Evolutionary conservation across 352 stramenopile species (phyloP), one percentile per base, ranked within the genome.

Genomic region (Globisporangium alternatum): DNA sequence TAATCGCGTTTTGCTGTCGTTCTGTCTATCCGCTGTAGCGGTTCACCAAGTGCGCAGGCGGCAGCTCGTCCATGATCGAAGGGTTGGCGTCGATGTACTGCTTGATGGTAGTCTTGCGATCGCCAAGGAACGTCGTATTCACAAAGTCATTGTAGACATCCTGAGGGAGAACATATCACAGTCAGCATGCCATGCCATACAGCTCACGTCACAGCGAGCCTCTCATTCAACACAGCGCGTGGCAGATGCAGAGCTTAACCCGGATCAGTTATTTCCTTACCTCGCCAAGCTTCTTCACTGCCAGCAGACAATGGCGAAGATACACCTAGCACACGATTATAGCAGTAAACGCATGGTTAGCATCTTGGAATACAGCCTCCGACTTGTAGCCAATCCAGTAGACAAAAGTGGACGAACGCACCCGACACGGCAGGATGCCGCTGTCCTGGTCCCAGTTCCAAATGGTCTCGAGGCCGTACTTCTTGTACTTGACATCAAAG

Each of bases 291-390:
- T 91, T 95, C 76, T 87, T 75, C 22, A 93, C 91, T 15, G 91
- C 87, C 33, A 98, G 74, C 43, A 97, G 71, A 60, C 93, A 98
- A 75, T 98, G 93, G 49, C 93, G 88, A n/a, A 98, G 77, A 65
- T 98, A 98, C 35, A 96, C 84, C 72, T 90, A 48, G 22, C 5
- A 30, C 21, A 17, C 37, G 21, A 37, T 28, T 65, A 12, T 6
- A 72, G 30, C 37, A 56, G 22, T 8, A 22, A 13, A 22, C 28
- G 21, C 19, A 60, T 13, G 2, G 31, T 10, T 44, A 28, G 10
- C 25, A 21, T 51, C 9, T 30, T 33, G 19, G 0, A 12, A 33
- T 9, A n/a, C 5, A 33, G 47, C 19, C 39, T 41, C 19, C 13
- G 12, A 48, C 28, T 30, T 31, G 31, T 28, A 5, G 54, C 15